Evolutionary conservation across 208 protist species (phyloP), one percentile per base, ranked within the genome.

Genomic region (Trypanosoma platydactyli): DNA sequence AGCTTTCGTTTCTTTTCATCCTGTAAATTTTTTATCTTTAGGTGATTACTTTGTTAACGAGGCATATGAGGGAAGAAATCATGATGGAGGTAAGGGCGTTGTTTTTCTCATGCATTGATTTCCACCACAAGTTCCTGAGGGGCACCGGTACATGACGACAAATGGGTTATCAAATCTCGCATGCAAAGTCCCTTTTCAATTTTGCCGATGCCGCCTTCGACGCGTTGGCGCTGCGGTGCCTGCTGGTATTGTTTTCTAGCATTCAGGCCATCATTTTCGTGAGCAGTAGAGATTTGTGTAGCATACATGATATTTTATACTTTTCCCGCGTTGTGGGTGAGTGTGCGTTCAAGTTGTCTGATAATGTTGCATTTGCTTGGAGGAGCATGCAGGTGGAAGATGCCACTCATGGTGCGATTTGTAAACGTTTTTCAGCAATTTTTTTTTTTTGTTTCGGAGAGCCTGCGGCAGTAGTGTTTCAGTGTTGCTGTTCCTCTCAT

Each of bases 41-140:
- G 33, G 33, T 38, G 33, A 38, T 38, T 9, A 38, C 33, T 9
- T 38, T 9, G 3, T 11, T 9, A 38, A 9, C 33, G 3, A 3
- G 9, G 7, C 3, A 15, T 16, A 29, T 30, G 3, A 29, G 12
- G 20, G 41, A 57, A 18, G 20, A 57, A 57, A 18, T 24, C 9
- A 57, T 18, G 59, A 72, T 75, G 49, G 68, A 81, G 13, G 72
- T 86, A 29, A 52, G 83, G 12, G 64, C 70, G 50, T 76, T 66
- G 30, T 91, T 73, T 74, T 56, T 95, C 35, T 66, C 77, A 30
- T 69, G 72, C 35, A 81, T 72, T n/a, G 84, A 93, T 65, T 76
- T 83, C 16, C 78, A 70, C 24, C 86, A 95, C 51, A 95, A 95
- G 76, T 66, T 93, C 30, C 68, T 93, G 51, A 93, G 92, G 62